phyloP scores from a whole-genome alignment of 495 filamentous ascomycete species.

The Venustampulla echinocandica region DNA sequence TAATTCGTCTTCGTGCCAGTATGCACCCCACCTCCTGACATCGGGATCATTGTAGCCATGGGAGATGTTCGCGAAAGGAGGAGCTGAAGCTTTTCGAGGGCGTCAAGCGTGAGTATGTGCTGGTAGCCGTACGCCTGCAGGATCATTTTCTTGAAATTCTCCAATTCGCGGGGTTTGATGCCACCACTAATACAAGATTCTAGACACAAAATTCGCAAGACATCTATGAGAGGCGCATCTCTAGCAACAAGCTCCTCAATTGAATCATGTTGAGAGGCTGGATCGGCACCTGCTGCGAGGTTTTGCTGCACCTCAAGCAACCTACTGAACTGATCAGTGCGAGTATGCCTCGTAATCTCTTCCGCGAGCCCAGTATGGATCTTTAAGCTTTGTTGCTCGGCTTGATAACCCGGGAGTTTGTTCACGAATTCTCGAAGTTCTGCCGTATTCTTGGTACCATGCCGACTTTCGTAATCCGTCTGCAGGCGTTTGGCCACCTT shows the following conservation, averaged over 20 bases:
- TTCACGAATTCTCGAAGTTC: conserved; percentile 90
- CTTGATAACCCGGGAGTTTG: conserved; percentile 84
- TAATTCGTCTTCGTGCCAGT: conserved; percentile 81
- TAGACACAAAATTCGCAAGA: conserved; percentile 80
- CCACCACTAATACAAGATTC: conserved; percentile 87
- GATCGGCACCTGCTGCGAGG: conserved; percentile 82
- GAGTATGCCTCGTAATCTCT: conserved; percentile 87
- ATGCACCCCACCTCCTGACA: conserved; percentile 41
- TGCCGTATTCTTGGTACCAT: conserved; percentile 75
- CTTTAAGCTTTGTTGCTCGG: conserved; percentile 85
- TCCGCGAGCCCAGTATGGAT: conserved; percentile 87
- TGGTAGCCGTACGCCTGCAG: conserved; percentile 92
- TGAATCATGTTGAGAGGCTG: conserved; percentile 75
- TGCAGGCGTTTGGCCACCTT: conserved; percentile 84
- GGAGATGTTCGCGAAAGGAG: conserved; percentile 64
- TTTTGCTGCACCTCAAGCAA: conserved; percentile 92
- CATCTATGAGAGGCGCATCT: conserved; percentile 63
- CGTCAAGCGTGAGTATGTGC: conserved; percentile 80
- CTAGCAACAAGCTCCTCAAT: conserved; percentile 92
- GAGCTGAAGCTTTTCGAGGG: conserved; percentile 83
- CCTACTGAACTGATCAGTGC: conserved; percentile 78
- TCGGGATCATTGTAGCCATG: conserved; percentile 61
- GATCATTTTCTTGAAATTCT: conserved; percentile 79
- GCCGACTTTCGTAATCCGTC: conserved; percentile 81
- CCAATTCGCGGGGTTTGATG: conserved; percentile 76